Percentiles rank a stretch among this genome's conserved stretches.
phyloP scores from a whole-genome alignment of 2,329 filamentous ascomycete genomes.

The Cladophialophora chaetospira region DNA sequence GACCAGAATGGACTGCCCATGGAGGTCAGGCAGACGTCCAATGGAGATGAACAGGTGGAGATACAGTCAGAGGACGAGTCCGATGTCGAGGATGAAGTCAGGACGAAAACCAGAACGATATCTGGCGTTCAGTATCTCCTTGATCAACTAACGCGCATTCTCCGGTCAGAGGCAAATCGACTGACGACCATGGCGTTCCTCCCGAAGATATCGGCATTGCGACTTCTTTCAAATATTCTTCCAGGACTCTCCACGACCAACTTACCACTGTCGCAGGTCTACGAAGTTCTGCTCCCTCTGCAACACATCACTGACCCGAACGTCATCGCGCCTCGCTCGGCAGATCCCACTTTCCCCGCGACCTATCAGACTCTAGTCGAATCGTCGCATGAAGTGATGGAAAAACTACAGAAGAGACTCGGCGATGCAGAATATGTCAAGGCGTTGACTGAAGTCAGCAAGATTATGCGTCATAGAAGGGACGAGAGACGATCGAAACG shows the following conservation, averaged over 20 bases:
- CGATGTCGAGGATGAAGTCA: slow-evolving; percentile 50
- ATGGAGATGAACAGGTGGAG: slow-evolving; percentile 42
- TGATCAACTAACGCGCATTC: slow-evolving; percentile 72
- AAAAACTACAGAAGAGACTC: slow-evolving; percentile 78
- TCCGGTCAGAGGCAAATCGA: slow-evolving; percentile 72
- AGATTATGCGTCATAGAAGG: slow-evolving; percentile 70
- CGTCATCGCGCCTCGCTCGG: slow-evolving; percentile 53
- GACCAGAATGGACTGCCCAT: slow-evolving; percentile 58
- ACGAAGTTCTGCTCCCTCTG: slow-evolving; percentile 66
- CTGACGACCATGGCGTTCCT: slow-evolving; percentile 64
- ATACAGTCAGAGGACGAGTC: slow-evolving; percentile 43
- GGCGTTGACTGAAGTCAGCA: slow-evolving; percentile 70
- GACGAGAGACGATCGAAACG: slow-evolving; percentile 79
- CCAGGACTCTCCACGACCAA: slow-evolving; percentile 60
- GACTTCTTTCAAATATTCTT: slow-evolving; percentile 70
- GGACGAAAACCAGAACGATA: slow-evolving; percentile 48
- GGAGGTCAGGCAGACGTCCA: slow-evolving; percentile 47
- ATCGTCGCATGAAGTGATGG: slow-evolving; percentile 75
- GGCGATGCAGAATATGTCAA: slow-evolving; percentile 79
- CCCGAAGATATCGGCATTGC: slow-evolving; percentile 74
- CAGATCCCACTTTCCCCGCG: slow-evolving; percentile 68
- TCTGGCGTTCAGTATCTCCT: slow-evolving; percentile 73
- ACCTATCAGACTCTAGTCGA: slow-evolving; percentile 71
- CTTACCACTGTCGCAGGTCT: slow-evolving; percentile 62
- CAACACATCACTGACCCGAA: slow-evolving; percentile 78